phyloP scores from a whole-genome alignment of 2,329 filamentous ascomycete genomes.

The Truncatella angustata region DNA sequence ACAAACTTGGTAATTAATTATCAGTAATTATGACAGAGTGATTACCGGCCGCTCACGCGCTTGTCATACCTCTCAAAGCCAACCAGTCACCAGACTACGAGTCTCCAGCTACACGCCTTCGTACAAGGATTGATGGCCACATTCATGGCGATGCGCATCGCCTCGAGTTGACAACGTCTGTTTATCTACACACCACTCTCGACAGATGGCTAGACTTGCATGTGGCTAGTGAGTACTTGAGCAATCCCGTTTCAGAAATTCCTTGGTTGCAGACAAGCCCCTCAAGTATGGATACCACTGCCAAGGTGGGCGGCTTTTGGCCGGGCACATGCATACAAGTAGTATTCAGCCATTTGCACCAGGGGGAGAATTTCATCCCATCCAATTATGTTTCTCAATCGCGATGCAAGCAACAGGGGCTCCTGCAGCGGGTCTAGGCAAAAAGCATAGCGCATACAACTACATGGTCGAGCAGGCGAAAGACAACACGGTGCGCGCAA shows the following conservation, averaged over 20 bases:
- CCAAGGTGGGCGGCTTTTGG: constrained; percentile 1
- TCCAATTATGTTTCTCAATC: background rate
- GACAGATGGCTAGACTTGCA: background rate
- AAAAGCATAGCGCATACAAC: background rate
- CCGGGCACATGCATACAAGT: too few relatives aligned
- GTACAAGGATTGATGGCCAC: background rate
- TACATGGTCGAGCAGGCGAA: background rate
- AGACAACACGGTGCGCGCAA: background rate
- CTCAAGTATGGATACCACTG: constrained; percentile 4
- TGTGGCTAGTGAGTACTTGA: constrained; percentile 4
- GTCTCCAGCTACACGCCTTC: background rate
- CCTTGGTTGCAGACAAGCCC: background rate
- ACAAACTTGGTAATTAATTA: too few relatives aligned
- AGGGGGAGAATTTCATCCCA: background rate
- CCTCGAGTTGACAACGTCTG: background rate
- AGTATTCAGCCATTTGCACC: background rate
- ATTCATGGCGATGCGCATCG: background rate
- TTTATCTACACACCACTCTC: background rate
- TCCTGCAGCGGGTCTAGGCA: background rate
- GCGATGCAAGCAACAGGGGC: constrained; percentile 4
- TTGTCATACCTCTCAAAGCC: too few relatives aligned
- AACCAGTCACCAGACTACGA: too few relatives aligned
- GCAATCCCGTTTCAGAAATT: constrained; percentile 3
- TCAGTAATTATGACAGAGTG: too few relatives aligned
- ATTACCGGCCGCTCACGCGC: too few relatives aligned